Evolutionary conservation across 1,284 basidiomycete species (phyloP).

Genomic region (Cystobasidium sp.): DNA sequence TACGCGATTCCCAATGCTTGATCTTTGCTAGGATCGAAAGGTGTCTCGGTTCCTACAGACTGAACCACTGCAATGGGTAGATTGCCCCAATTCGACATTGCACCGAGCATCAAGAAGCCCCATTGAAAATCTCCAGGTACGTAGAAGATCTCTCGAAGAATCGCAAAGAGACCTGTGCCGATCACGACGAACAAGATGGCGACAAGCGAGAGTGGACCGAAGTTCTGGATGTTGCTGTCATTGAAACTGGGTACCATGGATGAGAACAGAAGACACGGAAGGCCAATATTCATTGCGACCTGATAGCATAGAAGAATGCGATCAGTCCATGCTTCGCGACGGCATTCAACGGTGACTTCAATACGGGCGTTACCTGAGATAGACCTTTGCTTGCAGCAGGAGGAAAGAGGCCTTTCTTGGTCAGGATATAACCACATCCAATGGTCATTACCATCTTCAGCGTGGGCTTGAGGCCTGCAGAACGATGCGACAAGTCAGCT

Average conservation of each 20-base stretch:
- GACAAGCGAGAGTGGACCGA: constrained; percentile 46
- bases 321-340: not conserved
- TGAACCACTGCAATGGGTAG: constrained; percentile 47
- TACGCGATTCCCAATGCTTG: constrained; percentile 42
- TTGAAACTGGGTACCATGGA: constrained; percentile 48
- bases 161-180: constrained; percentile 35
- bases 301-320: not conserved
- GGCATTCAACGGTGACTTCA: constrained; percentile 11
- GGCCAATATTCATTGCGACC: constrained; percentile 43
- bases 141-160: constrained; percentile 46
- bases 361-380: constrained; percentile 16
- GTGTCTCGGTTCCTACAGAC: constrained; percentile 41
- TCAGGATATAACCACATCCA: constrained; percentile 43
- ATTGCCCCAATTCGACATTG: constrained; percentile 45
- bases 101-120: constrained; percentile 43
- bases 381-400: constrained; percentile 46
- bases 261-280: constrained; percentile 47
- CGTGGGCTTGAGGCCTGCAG: constrained; percentile 38
- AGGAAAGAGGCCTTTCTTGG: constrained; percentile 47
- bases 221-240: constrained; percentile 44
- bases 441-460: constrained; percentile 46
- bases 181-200: constrained; percentile 44
- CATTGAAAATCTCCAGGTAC: constrained; percentile 45
- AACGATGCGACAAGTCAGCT: not conserved
- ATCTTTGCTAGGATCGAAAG: constrained; percentile 44